A percentile compares a stretch with the other conserved stretches of the same genome.
These are phyloP conservation scores for Erodium texanum DNA, from an alignment of 441 rosid genomes.

Conservation along the genomic window DNA sequence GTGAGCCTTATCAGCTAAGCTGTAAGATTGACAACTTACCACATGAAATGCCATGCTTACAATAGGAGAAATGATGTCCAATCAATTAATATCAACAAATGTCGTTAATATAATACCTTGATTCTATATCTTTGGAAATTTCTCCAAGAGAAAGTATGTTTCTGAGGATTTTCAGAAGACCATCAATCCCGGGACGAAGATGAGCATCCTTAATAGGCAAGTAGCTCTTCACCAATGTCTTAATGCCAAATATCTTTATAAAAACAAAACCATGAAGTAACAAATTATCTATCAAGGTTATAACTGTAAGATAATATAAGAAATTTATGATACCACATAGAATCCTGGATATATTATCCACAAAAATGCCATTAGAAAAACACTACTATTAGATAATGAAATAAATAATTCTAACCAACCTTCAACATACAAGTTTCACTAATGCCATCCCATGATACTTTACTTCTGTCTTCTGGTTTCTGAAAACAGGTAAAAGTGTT, in stretches of 20 bases:
- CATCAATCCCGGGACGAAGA: slow-evolving; percentile 78
- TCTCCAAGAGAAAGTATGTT: slow-evolving; percentile 71
- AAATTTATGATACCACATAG: not conserved
- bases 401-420: slow-evolving; percentile 38
- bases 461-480: slow-evolving; percentile 48
- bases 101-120: slow-evolving; percentile 42
- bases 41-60: slow-evolving; percentile 17
- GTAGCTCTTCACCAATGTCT: slow-evolving; percentile 87
- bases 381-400: not conserved
- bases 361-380: not conserved
- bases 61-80: slow-evolving; percentile 14
- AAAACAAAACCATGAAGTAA: not conserved
- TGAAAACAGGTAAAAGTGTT: slow-evolving; percentile 34
- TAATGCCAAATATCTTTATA: slow-evolving; percentile 80
- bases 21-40: slow-evolving; percentile 34
- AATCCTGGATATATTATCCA: not conserved
- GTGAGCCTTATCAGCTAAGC: slow-evolving; percentile 84
- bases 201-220: slow-evolving; percentile 92
- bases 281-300: slow-evolving; percentile 3
- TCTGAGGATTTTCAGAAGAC: slow-evolving; percentile 56
- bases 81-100: slow-evolving; percentile 7
- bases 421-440: slow-evolving; percentile 82
- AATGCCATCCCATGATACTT: slow-evolving; percentile 64
- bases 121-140: slow-evolving; percentile 58
- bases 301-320: too few relatives aligned